These are phyloP conservation scores for Vigna radiata DNA, from an alignment of 306 rosid genomes.

Conservation along the genomic window DNA sequence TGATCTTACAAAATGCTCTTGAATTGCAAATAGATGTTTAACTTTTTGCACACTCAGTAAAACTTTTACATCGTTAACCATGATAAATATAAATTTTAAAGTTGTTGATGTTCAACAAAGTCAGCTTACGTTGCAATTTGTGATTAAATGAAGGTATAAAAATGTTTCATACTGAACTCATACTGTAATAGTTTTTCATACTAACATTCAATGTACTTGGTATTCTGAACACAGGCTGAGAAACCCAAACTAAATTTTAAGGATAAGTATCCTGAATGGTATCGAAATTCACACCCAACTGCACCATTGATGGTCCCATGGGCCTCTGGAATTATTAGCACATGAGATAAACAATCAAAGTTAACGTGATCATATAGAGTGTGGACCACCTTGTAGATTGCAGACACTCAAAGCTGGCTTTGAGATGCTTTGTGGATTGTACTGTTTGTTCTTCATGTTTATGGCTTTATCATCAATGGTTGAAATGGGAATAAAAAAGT, in stretches of 20 bases:
- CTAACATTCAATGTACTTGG: not conserved
- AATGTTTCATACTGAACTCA: not conserved
- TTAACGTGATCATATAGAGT: slow-evolving; percentile 29
- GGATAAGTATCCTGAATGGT: slow-evolving; percentile 76
- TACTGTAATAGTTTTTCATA: not conserved
- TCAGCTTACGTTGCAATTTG: not conserved
- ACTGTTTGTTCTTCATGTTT: slow-evolving; percentile 37
- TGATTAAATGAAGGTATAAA: not conserved
- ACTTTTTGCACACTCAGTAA: not conserved
- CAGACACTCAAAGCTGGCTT: slow-evolving; percentile 40
- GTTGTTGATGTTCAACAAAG: not conserved
- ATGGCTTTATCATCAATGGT: not conserved
- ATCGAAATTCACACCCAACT: slow-evolving; percentile 63
- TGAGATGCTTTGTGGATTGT: slow-evolving; percentile 42
- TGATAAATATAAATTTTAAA: not conserved
- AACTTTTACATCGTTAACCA: not conserved
- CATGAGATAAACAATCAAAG: slow-evolving; percentile 33
- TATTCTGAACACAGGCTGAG: slow-evolving; percentile 69
- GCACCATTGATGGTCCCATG: slow-evolving; percentile 83
- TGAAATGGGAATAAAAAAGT: slow-evolving; percentile 41
- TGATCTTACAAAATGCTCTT: not conserved
- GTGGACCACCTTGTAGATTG: slow-evolving; percentile 34
- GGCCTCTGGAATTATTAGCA: slow-evolving; percentile 73
- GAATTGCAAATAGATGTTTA: not conserved
- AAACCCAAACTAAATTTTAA: slow-evolving; percentile 73